Base-by-base conservation (phyloP, 75 land plant species). In the Selaginella moellendorffii region DNA sequence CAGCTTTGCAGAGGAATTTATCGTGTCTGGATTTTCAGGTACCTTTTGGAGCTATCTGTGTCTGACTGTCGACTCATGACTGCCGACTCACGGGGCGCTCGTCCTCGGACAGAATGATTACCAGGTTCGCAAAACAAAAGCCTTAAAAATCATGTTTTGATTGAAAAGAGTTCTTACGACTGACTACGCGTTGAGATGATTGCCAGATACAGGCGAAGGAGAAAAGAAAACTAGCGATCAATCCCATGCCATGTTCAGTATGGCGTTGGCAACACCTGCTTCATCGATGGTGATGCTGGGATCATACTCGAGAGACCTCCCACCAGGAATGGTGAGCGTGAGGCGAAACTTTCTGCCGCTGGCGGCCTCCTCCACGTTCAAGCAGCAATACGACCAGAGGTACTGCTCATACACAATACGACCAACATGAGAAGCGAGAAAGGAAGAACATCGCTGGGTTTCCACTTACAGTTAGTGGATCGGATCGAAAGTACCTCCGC, bases 361-460 rank as follows among this genome's bases (percentile, higher is more conserved):
- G 1, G 65, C 75, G 17, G 79, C 81, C 62, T 85, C 97, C 64
- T 67, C 73, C 31, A 92, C 71, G 52, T 81, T 69, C 30, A 85
- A 68, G 27, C 60, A 69, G 75, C 97, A 92, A 70, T 82, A 92
- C 2, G 97, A 88, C 97, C 97, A 92, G 22, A 92, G 75, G 63
- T 84, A 59, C 97, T 92, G 90, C 69, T 5, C 46, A 36, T 36
- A 36, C 46, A 36, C 14, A 36, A 5, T 36, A 14, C 14, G 46
- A 5, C 14, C 46, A 36, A 5, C 46, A 52, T 2, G 31, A 31
- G 65, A 18, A 26, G 42, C n/a, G 9, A 23, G 1, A 26, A 60
- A 29, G 24, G 69, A 68, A 24, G 42, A 31, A 24, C 2, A 42
- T 66, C 24, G 30, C 24, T 71, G 42, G 1, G 31, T 28, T 25